Conservation (phyloP, 768 basidiomycete genomes). For the Chlorophyllum brunneum region DNA sequence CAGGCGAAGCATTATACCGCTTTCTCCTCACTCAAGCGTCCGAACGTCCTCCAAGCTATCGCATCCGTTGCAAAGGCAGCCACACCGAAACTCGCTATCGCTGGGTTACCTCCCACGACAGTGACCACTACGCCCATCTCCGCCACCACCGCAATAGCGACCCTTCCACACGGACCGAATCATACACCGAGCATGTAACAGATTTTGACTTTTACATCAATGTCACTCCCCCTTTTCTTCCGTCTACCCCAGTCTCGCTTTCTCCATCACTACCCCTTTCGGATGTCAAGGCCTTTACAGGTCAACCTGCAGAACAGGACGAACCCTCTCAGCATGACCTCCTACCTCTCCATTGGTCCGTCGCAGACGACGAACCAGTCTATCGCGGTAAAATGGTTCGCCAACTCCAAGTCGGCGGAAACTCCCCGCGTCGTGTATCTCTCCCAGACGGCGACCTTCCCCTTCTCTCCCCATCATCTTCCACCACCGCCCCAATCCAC, state of each 20-base stretch:
- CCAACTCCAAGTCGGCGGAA: conserved; percentile 40
- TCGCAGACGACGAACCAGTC: conserved; percentile 59
- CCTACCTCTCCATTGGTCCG: conserved; percentile 50
- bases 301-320: conserved; percentile 2
- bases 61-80: conserved; percentile 48
- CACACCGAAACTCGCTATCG: conserved; percentile 53
- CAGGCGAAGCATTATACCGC: conserved; percentile 61
- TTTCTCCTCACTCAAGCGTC: conserved; percentile 61
- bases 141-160: neutral
- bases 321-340: conserved; percentile 17
- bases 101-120: conserved; percentile 35
- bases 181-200: conserved; percentile 53
- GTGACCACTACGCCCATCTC: conserved; percentile 18
- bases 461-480: neutral
- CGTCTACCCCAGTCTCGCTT: neutral
- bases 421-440: conserved; percentile 11
- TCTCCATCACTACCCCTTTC: neutral
- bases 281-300: neutral
- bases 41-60: conserved; percentile 36
- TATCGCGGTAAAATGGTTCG: conserved; percentile 61
- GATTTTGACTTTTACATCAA: conserved; percentile 73
- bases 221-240: conserved; percentile 23
- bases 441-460: conserved; percentile 1
- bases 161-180: conserved; percentile 28
- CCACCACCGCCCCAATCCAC: neutral